These are phyloP conservation scores for Harrya chromipes DNA, from an alignment of 768 basidiomycete species.

Conservation along the genomic window DNA sequence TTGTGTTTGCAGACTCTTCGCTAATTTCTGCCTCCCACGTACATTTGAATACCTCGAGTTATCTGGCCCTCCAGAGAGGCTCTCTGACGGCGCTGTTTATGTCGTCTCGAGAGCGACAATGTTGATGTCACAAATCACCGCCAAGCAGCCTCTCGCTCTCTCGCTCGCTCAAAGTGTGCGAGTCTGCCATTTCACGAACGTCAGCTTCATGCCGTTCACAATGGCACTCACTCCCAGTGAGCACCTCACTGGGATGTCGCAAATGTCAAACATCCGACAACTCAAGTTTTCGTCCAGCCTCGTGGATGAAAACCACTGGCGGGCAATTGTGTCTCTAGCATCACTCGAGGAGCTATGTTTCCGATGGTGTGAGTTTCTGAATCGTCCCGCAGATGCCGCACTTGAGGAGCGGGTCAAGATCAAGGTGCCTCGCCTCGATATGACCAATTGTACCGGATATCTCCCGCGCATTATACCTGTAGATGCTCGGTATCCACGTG, in stretches of 20 bases:
- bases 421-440: neutral
- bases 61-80: neutral
- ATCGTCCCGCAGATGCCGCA: too few species aligned
- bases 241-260: slow-evolving; percentile 3
- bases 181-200: slow-evolving; percentile 18
- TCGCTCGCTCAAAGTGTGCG: slow-evolving; percentile 32
- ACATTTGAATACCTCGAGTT: slow-evolving; percentile 36
- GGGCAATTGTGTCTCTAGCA: slow-evolving; percentile 4
- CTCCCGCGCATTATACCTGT: too few species aligned
- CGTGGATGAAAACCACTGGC: slow-evolving; percentile 15
- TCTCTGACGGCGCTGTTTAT: neutral
- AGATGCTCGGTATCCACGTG: too few species aligned
- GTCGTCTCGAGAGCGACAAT: neutral
- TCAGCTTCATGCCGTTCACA: too few species aligned
- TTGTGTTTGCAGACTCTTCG: slow-evolving; percentile 44
- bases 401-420: neutral
- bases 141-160: slow-evolving; percentile 25
- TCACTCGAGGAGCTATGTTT: slow-evolving; percentile 20
- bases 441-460: too few species aligned
- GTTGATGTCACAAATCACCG: slow-evolving; percentile 30
- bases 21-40: slow-evolving; percentile 35
- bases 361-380: neutral
- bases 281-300: slow-evolving; percentile 8
- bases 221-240: too few species aligned
- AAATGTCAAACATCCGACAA: slow-evolving; percentile 18